Conservation (phyloP, 768 basidiomycete species). For the Russula sp. region DNA sequence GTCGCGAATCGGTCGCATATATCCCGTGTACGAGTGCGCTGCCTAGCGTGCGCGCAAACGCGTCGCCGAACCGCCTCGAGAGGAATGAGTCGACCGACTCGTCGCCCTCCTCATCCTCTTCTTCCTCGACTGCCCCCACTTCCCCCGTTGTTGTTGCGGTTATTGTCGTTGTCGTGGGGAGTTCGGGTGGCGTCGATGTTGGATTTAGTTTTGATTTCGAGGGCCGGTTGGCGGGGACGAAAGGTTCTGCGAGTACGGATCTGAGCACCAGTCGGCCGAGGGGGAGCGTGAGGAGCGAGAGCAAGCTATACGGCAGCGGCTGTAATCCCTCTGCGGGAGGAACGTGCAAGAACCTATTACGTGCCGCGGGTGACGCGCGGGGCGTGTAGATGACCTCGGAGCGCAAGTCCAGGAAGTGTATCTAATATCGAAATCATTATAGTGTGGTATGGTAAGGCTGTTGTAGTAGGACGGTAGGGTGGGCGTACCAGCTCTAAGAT, state of each 20-base stretch:
- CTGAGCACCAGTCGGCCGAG: conserved; percentile 42
- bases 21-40: conserved; percentile 87
- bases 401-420: conserved; percentile 62
- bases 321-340: conserved; percentile 46
- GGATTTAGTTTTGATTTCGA: neutral
- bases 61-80: conserved; percentile 59
- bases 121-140: too few relatives aligned
- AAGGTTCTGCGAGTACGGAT: conserved; percentile 51
- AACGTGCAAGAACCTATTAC: conserved; percentile 65
- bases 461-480: neutral
- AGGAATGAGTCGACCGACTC: conserved; percentile 80
- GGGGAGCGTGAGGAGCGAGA: conserved; percentile 32
- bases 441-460: too few relatives aligned
- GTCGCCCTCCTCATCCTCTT: conserved; percentile 38
- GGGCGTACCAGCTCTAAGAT: conserved; percentile 70
- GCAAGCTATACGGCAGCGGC: conserved; percentile 38
- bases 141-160: neutral
- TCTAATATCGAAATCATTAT: conserved; percentile 36
- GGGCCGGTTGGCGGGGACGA: conserved; percentile 27
- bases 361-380: conserved; percentile 62
- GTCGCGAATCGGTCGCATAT: conserved; percentile 78
- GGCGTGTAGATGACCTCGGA: conserved; percentile 59
- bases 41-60: conserved; percentile 64
- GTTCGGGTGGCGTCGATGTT: neutral
- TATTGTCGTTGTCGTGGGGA: neutral